Evolutionary conservation across 2,329 filamentous ascomycete species (phyloP).

Genomic region (Colletotrichum navitas): DNA sequence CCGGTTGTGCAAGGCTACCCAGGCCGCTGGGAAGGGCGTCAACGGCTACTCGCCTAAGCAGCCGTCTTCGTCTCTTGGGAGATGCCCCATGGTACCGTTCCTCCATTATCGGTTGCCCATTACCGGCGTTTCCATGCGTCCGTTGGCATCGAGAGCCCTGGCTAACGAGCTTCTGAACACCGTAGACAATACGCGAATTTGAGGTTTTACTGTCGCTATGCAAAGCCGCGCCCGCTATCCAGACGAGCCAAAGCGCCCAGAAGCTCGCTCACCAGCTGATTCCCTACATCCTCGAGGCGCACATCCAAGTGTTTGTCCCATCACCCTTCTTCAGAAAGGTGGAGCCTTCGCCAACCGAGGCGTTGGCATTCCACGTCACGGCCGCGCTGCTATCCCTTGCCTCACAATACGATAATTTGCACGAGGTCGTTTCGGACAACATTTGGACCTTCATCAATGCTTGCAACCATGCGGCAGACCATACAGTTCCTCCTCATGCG

Average conservation of each 20-base stretch:
- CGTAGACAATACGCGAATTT: constrained; percentile 86
- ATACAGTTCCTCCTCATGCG: constrained; percentile 64
- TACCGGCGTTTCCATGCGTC: background rate
- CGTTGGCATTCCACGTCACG: constrained; percentile 82
- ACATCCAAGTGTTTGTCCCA: constrained; percentile 80
- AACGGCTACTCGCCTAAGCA: constrained; percentile 63
- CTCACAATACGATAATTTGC: constrained; percentile 76
- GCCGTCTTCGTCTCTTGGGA: constrained; percentile 57
- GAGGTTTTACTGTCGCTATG: constrained; percentile 93
- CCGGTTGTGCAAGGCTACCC: constrained; percentile 70
- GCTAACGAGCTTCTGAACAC: constrained; percentile 23
- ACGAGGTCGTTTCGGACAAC: constrained; percentile 73
- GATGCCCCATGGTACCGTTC: constrained; percentile 70
- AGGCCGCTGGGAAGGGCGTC: constrained; percentile 57
- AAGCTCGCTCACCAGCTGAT: constrained; percentile 83
- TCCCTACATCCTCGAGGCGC: constrained; percentile 88
- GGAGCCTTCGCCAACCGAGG: constrained; percentile 90
- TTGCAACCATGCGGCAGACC: constrained; percentile 73
- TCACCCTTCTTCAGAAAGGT: constrained; percentile 87
- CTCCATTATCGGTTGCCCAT: constrained; percentile 3
- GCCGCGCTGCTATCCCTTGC: constrained; percentile 86
- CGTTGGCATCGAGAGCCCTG: background rate
- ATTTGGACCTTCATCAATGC: constrained; percentile 80
- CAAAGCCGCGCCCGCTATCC: constrained; percentile 84
- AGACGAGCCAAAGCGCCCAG: constrained; percentile 78